Base-by-base conservation (phyloP, 2,329 filamentous ascomycete species). In the Ilyonectria mors-panacis region DNA sequence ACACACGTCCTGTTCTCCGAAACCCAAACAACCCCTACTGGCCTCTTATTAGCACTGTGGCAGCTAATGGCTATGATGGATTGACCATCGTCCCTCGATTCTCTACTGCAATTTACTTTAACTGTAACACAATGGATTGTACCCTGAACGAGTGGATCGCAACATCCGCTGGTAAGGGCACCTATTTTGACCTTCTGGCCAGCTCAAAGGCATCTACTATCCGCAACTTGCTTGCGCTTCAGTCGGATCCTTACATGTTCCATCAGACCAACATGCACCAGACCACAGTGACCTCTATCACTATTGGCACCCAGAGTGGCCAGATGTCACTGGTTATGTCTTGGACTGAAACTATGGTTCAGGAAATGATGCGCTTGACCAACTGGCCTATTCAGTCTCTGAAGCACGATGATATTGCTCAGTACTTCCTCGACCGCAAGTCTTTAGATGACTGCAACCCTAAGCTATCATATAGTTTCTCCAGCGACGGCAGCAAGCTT, bases 161-260 rank as follows among this genome's bases (percentile, higher is more conserved):
- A 8, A 71, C 69, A 5, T 71, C 69, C 28, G 65, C 58, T 3
- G 69, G 67, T 1, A 47, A 48, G 6, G 69, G 69, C 15, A 35
- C 59, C n/a, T 71, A 61, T 19, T 56, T 21, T 13, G 56, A 53
- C 19, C 55, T 70, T 1, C 23, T 70, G 1, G 62, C 39, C 26
- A 44, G 47, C 7, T 65, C 68, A 4, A 70, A 70, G 39, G 39
- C 39, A n/a, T 42, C 39, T 42, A 42, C 39, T 48, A 56, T 61
- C 6, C 69, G 69, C 15, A 64, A 70, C 39, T 30, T 70, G 2
- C 58, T 70, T 3, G 51, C 55, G 1, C 64, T 70, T 2, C 58
- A 70, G 35, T 50, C 60, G 4, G 69, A 70, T 19, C 67, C 69
- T 15, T 70, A 70, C 53, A 70, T 70, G 69, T 70, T 70, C 54